Base-by-base conservation (phyloP, 768 basidiomycete species). In the Lactifluus subvellereus region DNA sequence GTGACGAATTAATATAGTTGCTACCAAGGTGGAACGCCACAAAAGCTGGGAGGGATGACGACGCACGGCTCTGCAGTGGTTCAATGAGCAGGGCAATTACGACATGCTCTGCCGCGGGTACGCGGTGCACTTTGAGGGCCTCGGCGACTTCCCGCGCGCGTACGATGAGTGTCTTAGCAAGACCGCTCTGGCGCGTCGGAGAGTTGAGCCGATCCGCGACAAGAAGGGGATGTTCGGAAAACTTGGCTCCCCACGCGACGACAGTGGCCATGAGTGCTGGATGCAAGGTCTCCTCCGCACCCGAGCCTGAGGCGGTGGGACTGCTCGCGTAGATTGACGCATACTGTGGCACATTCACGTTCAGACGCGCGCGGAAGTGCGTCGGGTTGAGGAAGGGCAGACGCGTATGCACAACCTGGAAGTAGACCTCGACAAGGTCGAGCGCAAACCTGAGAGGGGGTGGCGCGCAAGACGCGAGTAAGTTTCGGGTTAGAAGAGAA, bases 391-490 rank as follows among this genome's bases (percentile, higher is more conserved):
- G 84, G 55, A 94, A 82, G 54, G 94, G 93, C 61, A 91, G 79
- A 59, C 94, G 86, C 30, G 89, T 88, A 74, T 95, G 93, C 45
- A 91, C 89, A 64, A 91, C 90, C 74, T 95, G 91, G 73, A 96
- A 95, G 77, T 88, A 98, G 50, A 95, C 92, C 75, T 97, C 93
- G 70, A 96, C 86, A 57, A 97, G 86, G 76, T 98, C 94, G 57
- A 89, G 84, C 3, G 93, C 89, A 70, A 98, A 91, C 75, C 94
- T 97, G 71, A 60, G 62, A 56, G 51, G 40, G 38, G 20, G n/a
- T 27, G 68, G 67, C 40, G 63, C 50, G 69, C 51, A 49, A 67
- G 14, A 47, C 38, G 48, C 33, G 60, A 22, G 52, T 57, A 48
- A 59, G 67, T 65, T 30, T 59, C 37, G 58, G 59, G 68, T 67